Conservation (phyloP, 192 early-diverging fungal species). For the Gryganskiella cystojenkinii region DNA sequence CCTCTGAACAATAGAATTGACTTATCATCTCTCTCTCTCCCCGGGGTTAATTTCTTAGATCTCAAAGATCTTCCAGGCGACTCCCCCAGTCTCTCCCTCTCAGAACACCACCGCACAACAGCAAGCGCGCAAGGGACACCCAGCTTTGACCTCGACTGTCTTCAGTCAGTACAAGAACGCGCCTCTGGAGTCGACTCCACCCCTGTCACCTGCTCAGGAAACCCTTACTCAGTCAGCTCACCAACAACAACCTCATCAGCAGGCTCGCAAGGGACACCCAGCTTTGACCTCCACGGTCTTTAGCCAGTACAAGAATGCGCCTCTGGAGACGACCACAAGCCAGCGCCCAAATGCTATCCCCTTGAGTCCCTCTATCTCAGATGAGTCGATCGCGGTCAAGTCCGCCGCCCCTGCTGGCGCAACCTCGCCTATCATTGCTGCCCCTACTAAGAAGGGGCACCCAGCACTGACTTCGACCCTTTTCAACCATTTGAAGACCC, state of each 20-base stretch:
- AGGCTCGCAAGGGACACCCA: slow-evolving; percentile 36
- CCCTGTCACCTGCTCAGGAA: background rate
- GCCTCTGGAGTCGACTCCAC: background rate
- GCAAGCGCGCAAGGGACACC: slow-evolving; percentile 32
- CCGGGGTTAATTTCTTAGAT: slow-evolving; percentile 43
- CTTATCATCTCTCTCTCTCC: too few species aligned
- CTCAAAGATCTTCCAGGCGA: slow-evolving; percentile 33
- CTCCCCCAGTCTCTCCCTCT: slow-evolving; percentile 33
- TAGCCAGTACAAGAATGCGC: slow-evolving; percentile 22
- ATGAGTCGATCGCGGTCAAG: slow-evolving; percentile 11
- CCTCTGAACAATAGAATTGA: too few species aligned
- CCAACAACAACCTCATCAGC: background rate
- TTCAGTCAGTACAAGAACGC: slow-evolving; percentile 30
- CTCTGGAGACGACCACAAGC: background rate
- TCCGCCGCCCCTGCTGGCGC: background rate
- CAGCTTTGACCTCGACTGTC: slow-evolving; percentile 45
- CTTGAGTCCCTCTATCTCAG: slow-evolving; percentile 18
- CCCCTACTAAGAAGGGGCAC: slow-evolving; percentile 34
- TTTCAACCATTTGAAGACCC: slow-evolving; percentile 11
- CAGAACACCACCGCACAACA: background rate
- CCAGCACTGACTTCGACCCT: slow-evolving; percentile 21
- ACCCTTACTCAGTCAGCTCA: background rate
- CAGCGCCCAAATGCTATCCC: background rate
- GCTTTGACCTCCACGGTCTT: slow-evolving; percentile 46
- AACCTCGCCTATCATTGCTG: background rate